Conservation (phyloP, 176 grass and related monocot genomes). For the Aechmea fasciata region DNA sequence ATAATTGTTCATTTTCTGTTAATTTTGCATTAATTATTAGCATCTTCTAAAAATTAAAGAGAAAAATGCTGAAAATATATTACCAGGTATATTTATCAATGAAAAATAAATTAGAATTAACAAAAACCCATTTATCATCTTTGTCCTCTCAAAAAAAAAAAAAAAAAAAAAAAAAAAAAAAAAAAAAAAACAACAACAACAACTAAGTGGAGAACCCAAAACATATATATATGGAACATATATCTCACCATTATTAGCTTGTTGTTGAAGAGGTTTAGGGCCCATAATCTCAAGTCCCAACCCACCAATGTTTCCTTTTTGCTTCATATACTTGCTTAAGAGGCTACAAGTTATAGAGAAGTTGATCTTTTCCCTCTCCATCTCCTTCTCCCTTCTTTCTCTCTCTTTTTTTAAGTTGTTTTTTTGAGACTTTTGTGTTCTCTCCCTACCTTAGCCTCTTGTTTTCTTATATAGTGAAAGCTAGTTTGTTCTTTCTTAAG, state of each 20-base stretch:
- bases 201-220: too few relatives aligned
- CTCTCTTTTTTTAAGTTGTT: not conserved
- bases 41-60: too few relatives aligned
- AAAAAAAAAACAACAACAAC: not conserved
- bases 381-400: not conserved
- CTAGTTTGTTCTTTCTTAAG: too few relatives aligned
- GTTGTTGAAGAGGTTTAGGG: constrained; percentile 1
- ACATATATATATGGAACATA: too few relatives aligned
- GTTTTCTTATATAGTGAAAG: not conserved
- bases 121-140: too few relatives aligned
- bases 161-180: not conserved
- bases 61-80: too few relatives aligned
- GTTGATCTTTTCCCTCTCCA: constrained; percentile 18
- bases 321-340: constrained; percentile 54
- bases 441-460: not conserved
- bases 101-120: too few relatives aligned
- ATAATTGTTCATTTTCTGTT: too few relatives aligned
- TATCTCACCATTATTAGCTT: constrained; percentile 1
- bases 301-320: constrained; percentile 21
- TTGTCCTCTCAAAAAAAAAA: not conserved
- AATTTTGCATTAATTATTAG: too few relatives aligned
- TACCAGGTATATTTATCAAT: too few relatives aligned
- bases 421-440: not conserved
- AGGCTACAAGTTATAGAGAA: constrained; percentile 55
- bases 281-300: constrained; percentile 28